These are phyloP conservation scores for Cercospora sojina DNA, from an alignment of 2,329 filamentous ascomycete genomes.

Conservation along the genomic window DNA sequence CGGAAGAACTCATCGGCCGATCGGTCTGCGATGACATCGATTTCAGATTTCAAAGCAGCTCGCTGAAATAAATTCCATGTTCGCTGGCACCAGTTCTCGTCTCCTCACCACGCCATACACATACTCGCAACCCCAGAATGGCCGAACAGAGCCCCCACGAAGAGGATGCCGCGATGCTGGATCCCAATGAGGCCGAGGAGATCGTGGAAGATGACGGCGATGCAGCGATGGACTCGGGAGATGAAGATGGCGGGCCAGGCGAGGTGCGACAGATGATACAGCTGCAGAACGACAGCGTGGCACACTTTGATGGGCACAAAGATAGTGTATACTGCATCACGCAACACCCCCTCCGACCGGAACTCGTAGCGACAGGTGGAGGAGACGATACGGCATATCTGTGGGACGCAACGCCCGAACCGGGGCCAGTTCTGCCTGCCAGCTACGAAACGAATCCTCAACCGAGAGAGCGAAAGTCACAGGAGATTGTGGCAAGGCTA, in stretches of 20 bases:
- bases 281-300: conserved; percentile 87
- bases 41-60: conserved; percentile 8
- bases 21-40: not conserved
- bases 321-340: conserved; percentile 95
- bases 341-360: conserved; percentile 76
- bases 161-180: conserved; percentile 70
- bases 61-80: not conserved
- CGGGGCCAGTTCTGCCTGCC: conserved; percentile 66
- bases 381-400: conserved; percentile 84
- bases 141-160: conserved; percentile 24
- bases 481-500: conserved; percentile 69
- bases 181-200: conserved; percentile 76
- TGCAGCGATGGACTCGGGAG: conserved; percentile 78
- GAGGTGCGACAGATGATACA: conserved; percentile 63
- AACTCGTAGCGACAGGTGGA: conserved; percentile 83
- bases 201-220: conserved; percentile 61
- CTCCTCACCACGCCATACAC: too few species aligned
- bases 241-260: conserved; percentile 50
- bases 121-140: not conserved
- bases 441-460: conserved; percentile 70
- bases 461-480: conserved; percentile 55
- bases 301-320: conserved; percentile 86
- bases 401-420: conserved; percentile 68
- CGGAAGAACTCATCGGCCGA: not conserved
- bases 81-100: not conserved